Conservation (phyloP, 371 early-diverging fungal genomes). For the Mortierella sp. region DNA sequence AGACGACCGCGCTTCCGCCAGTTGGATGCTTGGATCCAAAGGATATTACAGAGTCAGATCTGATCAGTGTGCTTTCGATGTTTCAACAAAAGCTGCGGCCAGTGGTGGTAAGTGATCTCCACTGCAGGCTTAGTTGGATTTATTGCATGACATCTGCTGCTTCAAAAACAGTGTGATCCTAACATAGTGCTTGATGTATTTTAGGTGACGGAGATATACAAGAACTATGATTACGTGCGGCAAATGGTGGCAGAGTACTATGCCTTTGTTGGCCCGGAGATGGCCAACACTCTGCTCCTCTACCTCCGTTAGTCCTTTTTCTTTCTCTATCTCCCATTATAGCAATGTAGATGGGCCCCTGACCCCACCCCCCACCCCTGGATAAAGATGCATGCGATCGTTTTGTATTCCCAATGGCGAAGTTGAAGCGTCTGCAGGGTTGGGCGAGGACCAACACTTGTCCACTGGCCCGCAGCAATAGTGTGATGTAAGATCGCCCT, state of each 20-base stretch:
- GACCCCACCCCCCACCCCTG: no score
- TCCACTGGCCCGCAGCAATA: no score
- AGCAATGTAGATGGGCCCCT: no score
- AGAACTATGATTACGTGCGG: constrained; percentile 8
- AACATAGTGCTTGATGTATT: no score
- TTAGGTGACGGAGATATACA: constrained; percentile 21
- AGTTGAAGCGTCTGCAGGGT: no score
- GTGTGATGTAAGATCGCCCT: no score
- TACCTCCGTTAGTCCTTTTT: constrained; percentile 14
- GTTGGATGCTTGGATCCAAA: constrained; percentile 52
- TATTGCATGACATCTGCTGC: not conserved
- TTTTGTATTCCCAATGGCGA: no score
- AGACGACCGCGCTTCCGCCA: constrained; percentile 14
- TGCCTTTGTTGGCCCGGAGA: constrained; percentile 35
- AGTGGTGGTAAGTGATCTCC: constrained; percentile 19
- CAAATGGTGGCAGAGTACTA: constrained; percentile 30
- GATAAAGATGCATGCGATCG: no score
- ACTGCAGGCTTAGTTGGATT: not conserved
- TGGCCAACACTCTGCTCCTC: constrained; percentile 46
- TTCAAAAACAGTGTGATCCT: no score
- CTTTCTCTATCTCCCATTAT: no score
- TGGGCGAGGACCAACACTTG: no score
- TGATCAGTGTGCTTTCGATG: constrained; percentile 22
- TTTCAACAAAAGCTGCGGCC: constrained; percentile 13
- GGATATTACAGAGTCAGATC: constrained; percentile 16